These are phyloP conservation scores for Cytidiella melzeri DNA, from an alignment of 768 basidiomycete genomes.

Conservation along the genomic window DNA sequence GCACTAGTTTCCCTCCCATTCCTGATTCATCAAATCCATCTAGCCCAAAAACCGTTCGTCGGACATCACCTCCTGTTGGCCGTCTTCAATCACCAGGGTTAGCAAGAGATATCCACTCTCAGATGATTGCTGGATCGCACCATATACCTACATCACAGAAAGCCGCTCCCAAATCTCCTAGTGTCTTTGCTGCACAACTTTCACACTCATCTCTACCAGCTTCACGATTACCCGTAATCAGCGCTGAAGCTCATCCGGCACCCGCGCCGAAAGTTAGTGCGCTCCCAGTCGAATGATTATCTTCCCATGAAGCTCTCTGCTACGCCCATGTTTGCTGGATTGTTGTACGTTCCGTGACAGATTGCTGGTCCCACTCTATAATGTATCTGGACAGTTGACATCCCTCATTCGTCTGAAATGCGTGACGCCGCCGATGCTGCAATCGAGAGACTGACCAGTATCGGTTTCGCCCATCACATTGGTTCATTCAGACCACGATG, in stretches of 20 bases:
- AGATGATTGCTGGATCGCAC: background rate
- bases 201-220: conserved; percentile 4
- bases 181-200: conserved; percentile 5
- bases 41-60: conserved; percentile 12
- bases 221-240: conserved; percentile 5
- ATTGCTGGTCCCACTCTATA: background rate
- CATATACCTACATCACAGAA: conserved; percentile 4
- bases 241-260: conserved; percentile 2
- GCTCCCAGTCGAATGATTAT: conserved; percentile 7
- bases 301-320: background rate
- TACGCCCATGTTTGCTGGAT: background rate
- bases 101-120: background rate
- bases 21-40: conserved; percentile 8
- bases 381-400: conserved; percentile 2
- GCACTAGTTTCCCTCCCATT: conserved; percentile 7
- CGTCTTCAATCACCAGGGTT: conserved; percentile 8
- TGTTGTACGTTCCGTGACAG: background rate
- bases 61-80: conserved; percentile 11
- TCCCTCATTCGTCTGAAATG: background rate
- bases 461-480: no score
- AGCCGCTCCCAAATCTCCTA: conserved; percentile 4
- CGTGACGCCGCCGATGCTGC: background rate
- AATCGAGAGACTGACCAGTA: no score
- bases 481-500: no score
- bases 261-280: conserved; percentile 5